Base-by-base conservation (phyloP, 1,284 basidiomycete genomes). In the Anthracocystis walkeri region DNA sequence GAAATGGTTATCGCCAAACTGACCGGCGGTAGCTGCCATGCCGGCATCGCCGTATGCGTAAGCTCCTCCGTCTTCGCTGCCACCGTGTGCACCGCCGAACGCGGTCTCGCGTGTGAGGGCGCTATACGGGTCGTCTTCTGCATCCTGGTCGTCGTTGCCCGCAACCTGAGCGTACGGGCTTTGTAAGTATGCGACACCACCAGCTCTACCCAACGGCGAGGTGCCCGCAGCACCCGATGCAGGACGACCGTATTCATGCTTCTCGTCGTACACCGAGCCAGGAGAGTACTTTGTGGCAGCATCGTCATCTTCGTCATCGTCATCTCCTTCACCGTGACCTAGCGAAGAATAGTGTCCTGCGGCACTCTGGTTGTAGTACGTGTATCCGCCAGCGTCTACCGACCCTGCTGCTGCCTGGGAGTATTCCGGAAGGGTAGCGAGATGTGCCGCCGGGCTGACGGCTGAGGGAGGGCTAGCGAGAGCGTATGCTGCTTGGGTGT, bases 401-500 rank as follows among this genome's bases (percentile, higher is more conserved):
- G 55, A 54, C 2, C 20, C 56, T 0, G 52, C 35, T 38, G 35
- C 35, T 38, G 62, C 38, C 21, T 57, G 54, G 12, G 58, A 61
- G 51, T 71, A 65, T 20, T 65, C 58, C 6, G 58, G 68, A 2
- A 71, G 51, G 10, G 62, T 33, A 7, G 68, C 53, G 7, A 65
- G 44, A n/a, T 42, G 50, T 16, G 23, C 48, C 14, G 18, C 38
- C 4, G 64, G 52, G 20, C 52, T 58, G 4, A 52, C 41, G 2
- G 54, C 63, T 3, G 52, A 55, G 14, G 65, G 41, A 2, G 54
- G 65, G 41, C 63, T 58, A 10, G 68, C 59, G 12, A 80, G 66
- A 2, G 78, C 81, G n/a, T 63, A 58, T 0, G 81, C 81, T 5
- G 81, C 79, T 55, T 82, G 76, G 33, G 54, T 45, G 58, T 81